Evolutionary conservation across 139 green algal genomes (phyloP).

Genomic region (Tetratostichococcus sp.): DNA sequence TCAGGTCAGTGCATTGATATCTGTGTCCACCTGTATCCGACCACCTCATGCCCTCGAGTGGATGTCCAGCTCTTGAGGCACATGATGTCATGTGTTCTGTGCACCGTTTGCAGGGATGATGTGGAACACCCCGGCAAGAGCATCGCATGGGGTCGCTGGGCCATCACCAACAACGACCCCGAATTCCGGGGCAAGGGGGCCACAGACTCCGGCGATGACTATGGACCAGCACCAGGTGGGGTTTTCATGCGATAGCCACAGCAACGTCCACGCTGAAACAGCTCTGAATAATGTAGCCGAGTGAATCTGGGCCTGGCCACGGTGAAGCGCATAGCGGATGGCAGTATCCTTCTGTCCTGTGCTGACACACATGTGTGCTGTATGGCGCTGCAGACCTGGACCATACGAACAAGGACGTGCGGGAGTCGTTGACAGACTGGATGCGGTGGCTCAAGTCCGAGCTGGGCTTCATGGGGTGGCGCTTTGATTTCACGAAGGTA

Average conservation of each 20-base stretch:
- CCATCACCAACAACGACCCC: conserved; percentile 75
- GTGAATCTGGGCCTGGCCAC: no score
- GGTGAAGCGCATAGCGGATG: no score
- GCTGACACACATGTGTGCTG: no score
- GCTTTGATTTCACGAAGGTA: conserved; percentile 66
- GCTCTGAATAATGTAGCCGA: no score
- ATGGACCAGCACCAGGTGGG: conserved; percentile 51
- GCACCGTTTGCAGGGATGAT: conserved; percentile 21
- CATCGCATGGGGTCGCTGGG: conserved; percentile 77
- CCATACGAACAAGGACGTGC: conserved; percentile 74
- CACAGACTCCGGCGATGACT: conserved; percentile 71
- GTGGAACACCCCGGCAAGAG: conserved; percentile 31
- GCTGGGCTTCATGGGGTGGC: conserved; percentile 57
- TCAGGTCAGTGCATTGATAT: conserved; percentile 19
- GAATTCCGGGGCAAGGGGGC: conserved; percentile 63
- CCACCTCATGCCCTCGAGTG: background rate
- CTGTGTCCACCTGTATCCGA: background rate
- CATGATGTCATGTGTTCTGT: background rate
- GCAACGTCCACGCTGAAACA: no score
- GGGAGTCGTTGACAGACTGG: conserved; percentile 68
- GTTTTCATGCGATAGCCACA: no score
- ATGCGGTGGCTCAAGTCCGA: conserved; percentile 58
- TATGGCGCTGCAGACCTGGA: conserved; percentile 64
- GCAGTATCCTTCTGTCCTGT: no score
- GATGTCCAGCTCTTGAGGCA: no score